These are phyloP conservation scores for Immersiella caudata DNA, from an alignment of 495 filamentous ascomycete species.

Conservation along the genomic window DNA sequence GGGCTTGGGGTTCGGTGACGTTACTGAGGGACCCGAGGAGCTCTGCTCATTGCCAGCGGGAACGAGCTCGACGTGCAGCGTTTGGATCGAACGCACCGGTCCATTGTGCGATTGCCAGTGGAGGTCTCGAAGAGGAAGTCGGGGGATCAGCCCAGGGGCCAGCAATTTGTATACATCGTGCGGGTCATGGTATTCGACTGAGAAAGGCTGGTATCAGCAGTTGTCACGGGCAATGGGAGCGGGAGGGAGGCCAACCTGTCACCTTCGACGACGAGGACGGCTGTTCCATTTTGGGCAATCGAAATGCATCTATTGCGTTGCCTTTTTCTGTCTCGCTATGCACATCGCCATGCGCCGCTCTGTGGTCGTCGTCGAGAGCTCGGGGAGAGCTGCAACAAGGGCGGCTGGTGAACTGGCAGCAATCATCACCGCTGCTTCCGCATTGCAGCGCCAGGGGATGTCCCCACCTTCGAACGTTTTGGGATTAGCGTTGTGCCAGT, in stretches of 20 bases:
- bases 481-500: conserved; percentile 14
- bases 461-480: conserved; percentile 8
- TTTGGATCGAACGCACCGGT: conserved; percentile 87
- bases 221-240: not conserved
- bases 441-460: not conserved
- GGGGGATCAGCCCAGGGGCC: conserved; percentile 71
- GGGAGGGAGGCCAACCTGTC: conserved; percentile 53
- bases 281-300: conserved; percentile 59
- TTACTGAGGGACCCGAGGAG: conserved; percentile 41
- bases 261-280: conserved; percentile 71
- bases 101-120: conserved; percentile 95
- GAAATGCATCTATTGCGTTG: conserved; percentile 35
- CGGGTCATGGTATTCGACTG: conserved; percentile 84
- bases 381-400: not conserved
- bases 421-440: conserved; percentile 13
- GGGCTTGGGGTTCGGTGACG: conserved; percentile 41
- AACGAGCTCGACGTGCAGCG: conserved; percentile 85
- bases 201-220: conserved; percentile 11
- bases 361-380: not conserved
- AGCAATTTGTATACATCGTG: conserved; percentile 80
- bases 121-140: conserved; percentile 87
- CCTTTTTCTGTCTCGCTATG: conserved; percentile 15
- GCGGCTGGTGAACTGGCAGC: conserved; percentile 2
- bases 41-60: conserved; percentile 49
- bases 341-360: not conserved